A percentile compares a stretch with the other conserved stretches of the same genome.
phyloP scores from a whole-genome alignment of 257 asterid genomes.

The Salvia splendens region DNA sequence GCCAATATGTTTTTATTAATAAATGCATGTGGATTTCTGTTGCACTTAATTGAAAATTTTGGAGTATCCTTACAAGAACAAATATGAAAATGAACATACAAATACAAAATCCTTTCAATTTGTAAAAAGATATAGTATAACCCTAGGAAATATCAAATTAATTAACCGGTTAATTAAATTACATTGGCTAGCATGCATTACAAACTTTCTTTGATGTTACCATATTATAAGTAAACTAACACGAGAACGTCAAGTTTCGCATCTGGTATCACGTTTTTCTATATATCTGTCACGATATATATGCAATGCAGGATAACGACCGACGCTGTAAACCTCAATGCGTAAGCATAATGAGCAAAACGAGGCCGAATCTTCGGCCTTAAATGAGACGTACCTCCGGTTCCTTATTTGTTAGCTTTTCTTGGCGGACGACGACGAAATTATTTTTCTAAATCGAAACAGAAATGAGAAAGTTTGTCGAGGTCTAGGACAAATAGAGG shows the following conservation, averaged over 20 bases:
- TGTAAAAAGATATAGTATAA: neutral
- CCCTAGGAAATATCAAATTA: too few relatives aligned
- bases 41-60: conserved; percentile 2
- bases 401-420: conserved; percentile 20
- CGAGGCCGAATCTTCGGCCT: neutral
- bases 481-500: conserved; percentile 13
- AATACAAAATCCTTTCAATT: neutral
- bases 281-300: neutral
- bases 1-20: neutral
- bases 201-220: too few relatives aligned
- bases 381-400: neutral
- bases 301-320: neutral
- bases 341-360: neutral
- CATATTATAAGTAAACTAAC: neutral
- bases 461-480: conserved; percentile 8
- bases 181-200: too few relatives aligned
- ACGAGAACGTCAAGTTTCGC: neutral
- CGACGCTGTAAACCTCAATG: neutral
- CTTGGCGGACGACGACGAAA: neutral
- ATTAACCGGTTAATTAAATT: too few relatives aligned
- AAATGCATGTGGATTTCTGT: neutral
- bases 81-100: neutral
- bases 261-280: neutral
- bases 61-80: neutral
- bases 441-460: conserved; percentile 23